These are phyloP conservation scores for Mycena vitilis DNA, from an alignment of 768 basidiomycete genomes.

Conservation along the genomic window DNA sequence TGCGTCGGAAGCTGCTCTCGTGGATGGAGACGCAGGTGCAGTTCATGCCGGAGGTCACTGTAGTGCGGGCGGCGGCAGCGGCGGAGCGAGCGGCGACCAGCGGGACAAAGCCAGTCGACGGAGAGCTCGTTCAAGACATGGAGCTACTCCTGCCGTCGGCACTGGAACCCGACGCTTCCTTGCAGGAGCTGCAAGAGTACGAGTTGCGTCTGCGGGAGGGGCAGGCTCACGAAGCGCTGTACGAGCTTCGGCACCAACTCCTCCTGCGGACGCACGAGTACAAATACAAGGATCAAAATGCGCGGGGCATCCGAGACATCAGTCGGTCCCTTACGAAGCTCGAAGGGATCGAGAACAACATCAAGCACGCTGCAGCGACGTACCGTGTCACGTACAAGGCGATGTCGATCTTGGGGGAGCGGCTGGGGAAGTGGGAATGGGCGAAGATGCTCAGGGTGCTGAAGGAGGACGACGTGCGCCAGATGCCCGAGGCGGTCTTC, in stretches of 20 bases:
- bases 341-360: background rate
- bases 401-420: conserved; percentile 5
- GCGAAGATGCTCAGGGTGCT: conserved; percentile 4
- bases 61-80: conserved; percentile 7
- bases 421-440: conserved; percentile 3
- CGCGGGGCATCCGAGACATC: background rate
- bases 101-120: background rate
- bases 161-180: background rate
- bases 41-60: conserved; percentile 20
- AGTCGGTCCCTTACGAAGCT: background rate
- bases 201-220: conserved; percentile 16
- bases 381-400: conserved; percentile 2
- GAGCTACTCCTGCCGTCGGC: conserved; percentile 13
- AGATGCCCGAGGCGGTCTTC: conserved; percentile 20
- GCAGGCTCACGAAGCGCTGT: conserved; percentile 11
- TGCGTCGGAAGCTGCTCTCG: conserved; percentile 8
- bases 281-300: conserved; percentile 6
- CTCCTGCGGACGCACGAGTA: conserved; percentile 19
- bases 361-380: background rate
- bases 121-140: conserved; percentile 16
- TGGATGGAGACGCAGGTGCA: conserved; percentile 20
- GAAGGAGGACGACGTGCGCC: conserved; percentile 10
- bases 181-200: conserved; percentile 10
- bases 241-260: conserved; percentile 16
- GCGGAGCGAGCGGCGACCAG: conserved; percentile 8